Conservation (phyloP, 1,284 basidiomycete species). For the Sanguinoderma infundibulare region DNA sequence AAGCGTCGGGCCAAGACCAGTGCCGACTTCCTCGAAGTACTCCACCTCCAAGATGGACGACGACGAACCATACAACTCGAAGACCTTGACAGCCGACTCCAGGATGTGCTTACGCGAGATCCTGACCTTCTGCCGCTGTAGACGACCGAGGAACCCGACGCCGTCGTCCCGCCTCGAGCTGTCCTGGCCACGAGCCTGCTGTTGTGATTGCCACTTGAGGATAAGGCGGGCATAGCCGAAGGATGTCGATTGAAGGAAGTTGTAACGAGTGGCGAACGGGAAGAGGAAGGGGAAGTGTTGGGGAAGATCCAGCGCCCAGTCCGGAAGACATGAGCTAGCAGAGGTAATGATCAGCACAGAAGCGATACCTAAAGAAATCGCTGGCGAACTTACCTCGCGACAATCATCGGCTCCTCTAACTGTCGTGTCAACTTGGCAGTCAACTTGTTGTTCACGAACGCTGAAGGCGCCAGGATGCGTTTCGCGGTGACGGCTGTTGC, state of each 20-base stretch:
- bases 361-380: not conserved
- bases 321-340: slow-evolving; percentile 87
- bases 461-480: slow-evolving; percentile 69
- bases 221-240: slow-evolving; percentile 97
- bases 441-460: slow-evolving; percentile 97
- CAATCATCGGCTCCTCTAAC: slow-evolving; percentile 98
- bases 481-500: slow-evolving; percentile 48
- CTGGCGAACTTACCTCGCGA: slow-evolving; percentile 74
- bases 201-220: slow-evolving; percentile 85
- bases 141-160: slow-evolving; percentile 88
- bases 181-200: slow-evolving; percentile 72
- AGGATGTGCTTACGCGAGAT: slow-evolving; percentile 94
- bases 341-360: not conserved
- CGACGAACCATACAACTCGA: slow-evolving; percentile 95
- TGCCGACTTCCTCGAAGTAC: slow-evolving; percentile 99
- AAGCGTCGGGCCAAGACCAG: slow-evolving; percentile 96
- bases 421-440: slow-evolving; percentile 98
- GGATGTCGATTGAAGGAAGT: slow-evolving; percentile 95
- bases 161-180: slow-evolving; percentile 85
- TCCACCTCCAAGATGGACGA: slow-evolving; percentile 96
- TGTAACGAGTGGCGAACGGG: slow-evolving; percentile 96
- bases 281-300: slow-evolving; percentile 97
- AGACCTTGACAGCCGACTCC: slow-evolving; percentile 97
- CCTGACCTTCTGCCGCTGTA: slow-evolving; percentile 96
- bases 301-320: slow-evolving; percentile 95